Conservation (phyloP, 805 yeast species). For the Schwanniomyces vanrijiae region DNA sequence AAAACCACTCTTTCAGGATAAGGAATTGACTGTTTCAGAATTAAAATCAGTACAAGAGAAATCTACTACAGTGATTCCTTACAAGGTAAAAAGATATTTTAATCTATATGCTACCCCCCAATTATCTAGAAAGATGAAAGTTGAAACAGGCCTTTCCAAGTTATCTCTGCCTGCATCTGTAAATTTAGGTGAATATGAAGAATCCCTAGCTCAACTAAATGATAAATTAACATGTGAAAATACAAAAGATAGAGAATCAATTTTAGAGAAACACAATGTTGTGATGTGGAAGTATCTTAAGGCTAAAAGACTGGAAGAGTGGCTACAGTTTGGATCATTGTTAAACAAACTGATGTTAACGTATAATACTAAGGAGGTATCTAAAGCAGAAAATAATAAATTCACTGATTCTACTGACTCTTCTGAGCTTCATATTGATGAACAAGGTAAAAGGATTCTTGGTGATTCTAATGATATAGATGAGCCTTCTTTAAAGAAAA, state of each 20-base stretch:
- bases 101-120: conserved; percentile 44
- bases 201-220: conserved; percentile 8
- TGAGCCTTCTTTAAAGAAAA: background rate
- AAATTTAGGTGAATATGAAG: conserved; percentile 3
- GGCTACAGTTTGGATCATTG: conserved; percentile 27
- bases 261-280: conserved; percentile 26
- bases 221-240: conserved; percentile 10
- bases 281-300: conserved; percentile 34
- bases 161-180: conserved; percentile 7
- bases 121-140: conserved; percentile 39
- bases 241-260: conserved; percentile 7
- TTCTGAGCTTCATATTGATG: background rate
- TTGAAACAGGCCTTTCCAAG: conserved; percentile 28
- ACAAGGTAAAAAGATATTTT: conserved; percentile 36
- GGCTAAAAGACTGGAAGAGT: conserved; percentile 16
- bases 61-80: conserved; percentile 21
- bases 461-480: background rate
- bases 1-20: conserved; percentile 25
- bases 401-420: background rate
- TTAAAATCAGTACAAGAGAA: conserved; percentile 16
- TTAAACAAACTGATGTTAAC: conserved; percentile 5
- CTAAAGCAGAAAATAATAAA: background rate
- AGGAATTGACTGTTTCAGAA: conserved; percentile 19
- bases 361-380: background rate
- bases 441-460: background rate